Evolutionary conservation across 2,329 filamentous ascomycete species (phyloP).

Genomic region (Aspergillus brunneoviolaceus): DNA sequence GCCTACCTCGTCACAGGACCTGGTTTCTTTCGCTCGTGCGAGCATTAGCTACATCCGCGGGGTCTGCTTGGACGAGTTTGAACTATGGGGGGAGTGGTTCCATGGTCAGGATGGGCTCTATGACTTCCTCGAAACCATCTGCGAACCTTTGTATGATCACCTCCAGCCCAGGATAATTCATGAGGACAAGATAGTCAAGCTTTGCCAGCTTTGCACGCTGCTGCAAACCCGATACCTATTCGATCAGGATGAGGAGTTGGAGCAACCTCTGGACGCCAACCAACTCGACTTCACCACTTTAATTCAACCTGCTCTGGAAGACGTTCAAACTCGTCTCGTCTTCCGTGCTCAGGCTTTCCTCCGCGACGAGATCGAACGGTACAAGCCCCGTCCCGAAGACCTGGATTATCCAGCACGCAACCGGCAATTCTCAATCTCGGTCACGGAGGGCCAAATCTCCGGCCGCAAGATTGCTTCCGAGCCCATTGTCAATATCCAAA

Average conservation of each 20-base stretch:
- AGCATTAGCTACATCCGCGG: slow-evolving; percentile 66
- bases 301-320: slow-evolving; percentile 65
- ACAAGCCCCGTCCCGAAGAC: slow-evolving; percentile 64
- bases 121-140: slow-evolving; percentile 66
- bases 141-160: slow-evolving; percentile 67
- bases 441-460: slow-evolving; percentile 50
- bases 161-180: slow-evolving; percentile 65
- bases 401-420: slow-evolving; percentile 62
- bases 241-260: slow-evolving; percentile 55
- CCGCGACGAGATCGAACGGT: slow-evolving; percentile 66
- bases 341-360: slow-evolving; percentile 64
- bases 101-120: slow-evolving; percentile 62
- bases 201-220: slow-evolving; percentile 66
- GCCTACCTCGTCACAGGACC: slow-evolving; percentile 60
- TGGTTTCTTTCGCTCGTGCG: slow-evolving; percentile 64
- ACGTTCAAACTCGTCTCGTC: slow-evolving; percentile 65
- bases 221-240: slow-evolving; percentile 66
- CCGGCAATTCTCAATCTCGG: slow-evolving; percentile 44
- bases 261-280: slow-evolving; percentile 47
- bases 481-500: slow-evolving; percentile 45
- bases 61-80: slow-evolving; percentile 66
- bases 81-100: slow-evolving; percentile 67
- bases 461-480: slow-evolving; percentile 51
- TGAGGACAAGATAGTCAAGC: slow-evolving; percentile 64
- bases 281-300: slow-evolving; percentile 63